These are phyloP conservation scores for Aspergillus jensenii DNA, from an alignment of 2,329 filamentous ascomycete genomes.

Conservation along the genomic window DNA sequence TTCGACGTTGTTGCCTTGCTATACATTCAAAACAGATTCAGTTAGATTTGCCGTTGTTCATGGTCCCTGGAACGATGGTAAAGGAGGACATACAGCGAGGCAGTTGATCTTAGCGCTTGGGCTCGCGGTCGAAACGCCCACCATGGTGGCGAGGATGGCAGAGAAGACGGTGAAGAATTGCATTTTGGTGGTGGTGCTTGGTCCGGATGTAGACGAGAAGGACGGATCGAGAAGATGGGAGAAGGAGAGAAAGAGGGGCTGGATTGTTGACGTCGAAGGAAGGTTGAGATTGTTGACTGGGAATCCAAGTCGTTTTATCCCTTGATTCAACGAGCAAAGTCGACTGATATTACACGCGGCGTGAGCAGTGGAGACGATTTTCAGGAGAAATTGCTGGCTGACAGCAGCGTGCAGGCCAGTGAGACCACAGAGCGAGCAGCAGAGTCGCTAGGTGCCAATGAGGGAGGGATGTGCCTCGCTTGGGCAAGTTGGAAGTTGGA, in stretches of 20 bases:
- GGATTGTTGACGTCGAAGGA: not conserved
- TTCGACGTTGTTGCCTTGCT: not conserved
- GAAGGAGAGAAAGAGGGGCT: not conserved
- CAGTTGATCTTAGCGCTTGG: constrained; percentile 3
- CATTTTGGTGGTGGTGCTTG: not conserved
- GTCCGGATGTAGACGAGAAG: not conserved
- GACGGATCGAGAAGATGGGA: too few relatives aligned
- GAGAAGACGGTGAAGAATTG: constrained; percentile 1
- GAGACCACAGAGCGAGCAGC: too few relatives aligned
- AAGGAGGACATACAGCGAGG: not conserved
- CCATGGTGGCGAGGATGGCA: not conserved
- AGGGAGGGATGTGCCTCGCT: not conserved
- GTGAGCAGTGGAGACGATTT: not conserved
- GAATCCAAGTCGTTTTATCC: not conserved
- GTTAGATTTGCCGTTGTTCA: too few relatives aligned
- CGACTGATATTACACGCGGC: not conserved
- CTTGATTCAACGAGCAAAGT: not conserved
- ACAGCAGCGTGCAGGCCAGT: too few relatives aligned
- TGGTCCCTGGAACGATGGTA: not conserved
- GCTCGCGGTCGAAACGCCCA: not conserved
- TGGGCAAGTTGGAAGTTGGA: not conserved
- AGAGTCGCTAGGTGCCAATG: not conserved
- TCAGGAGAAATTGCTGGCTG: not conserved
- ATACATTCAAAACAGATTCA: not conserved
- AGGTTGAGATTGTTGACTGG: not conserved